Conservation (phyloP, 2,329 filamentous ascomycete species). For the Scleromitrula shiraiana region DNA sequence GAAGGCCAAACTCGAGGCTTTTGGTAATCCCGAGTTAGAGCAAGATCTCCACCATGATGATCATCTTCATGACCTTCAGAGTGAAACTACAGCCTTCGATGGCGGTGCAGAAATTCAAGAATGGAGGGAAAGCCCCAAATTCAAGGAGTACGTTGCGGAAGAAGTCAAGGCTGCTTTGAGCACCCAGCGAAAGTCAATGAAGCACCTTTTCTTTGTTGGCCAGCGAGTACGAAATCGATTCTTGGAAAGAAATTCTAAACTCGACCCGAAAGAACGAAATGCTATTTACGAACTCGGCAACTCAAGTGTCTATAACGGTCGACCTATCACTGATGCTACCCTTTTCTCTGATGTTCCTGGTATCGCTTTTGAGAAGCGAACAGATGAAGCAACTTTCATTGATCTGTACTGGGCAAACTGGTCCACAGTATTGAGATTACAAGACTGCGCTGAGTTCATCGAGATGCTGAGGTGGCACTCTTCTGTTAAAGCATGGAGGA, state of each 20-base stretch:
- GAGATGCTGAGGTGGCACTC: constrained; percentile 10
- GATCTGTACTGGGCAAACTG: constrained; percentile 8
- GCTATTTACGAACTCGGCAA: constrained; percentile 6
- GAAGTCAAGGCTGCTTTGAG: constrained; percentile 4
- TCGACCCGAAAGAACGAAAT: constrained; percentile 5
- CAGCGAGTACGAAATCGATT: constrained; percentile 9
- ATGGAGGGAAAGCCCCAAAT: constrained; percentile 5
- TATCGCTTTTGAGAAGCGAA: constrained; percentile 7
- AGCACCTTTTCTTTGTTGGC: constrained; percentile 8
- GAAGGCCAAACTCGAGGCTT: constrained; percentile 1
- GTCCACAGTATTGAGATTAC: constrained; percentile 4
- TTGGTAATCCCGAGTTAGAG: not conserved
- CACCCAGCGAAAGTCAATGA: constrained; percentile 8
- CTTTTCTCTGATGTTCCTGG: constrained; percentile 5
- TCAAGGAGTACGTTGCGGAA: constrained; percentile 4
- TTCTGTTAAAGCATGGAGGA: constrained; percentile 7
- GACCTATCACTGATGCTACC: constrained; percentile 8
- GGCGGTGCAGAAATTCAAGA: not conserved
- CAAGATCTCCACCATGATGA: constrained; percentile 1
- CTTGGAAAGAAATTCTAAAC: constrained; percentile 3
- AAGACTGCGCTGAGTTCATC: constrained; percentile 8
- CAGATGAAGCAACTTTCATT: constrained; percentile 6
- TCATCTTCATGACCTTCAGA: constrained; percentile 4
- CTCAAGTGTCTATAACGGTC: constrained; percentile 8
- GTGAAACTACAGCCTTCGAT: constrained; percentile 4